A percentile compares a stretch with the other conserved stretches of the same genome.
Evolutionary conservation across 352 stramenopile species (phyloP).

Genomic region (Pythium diclinum): DNA sequence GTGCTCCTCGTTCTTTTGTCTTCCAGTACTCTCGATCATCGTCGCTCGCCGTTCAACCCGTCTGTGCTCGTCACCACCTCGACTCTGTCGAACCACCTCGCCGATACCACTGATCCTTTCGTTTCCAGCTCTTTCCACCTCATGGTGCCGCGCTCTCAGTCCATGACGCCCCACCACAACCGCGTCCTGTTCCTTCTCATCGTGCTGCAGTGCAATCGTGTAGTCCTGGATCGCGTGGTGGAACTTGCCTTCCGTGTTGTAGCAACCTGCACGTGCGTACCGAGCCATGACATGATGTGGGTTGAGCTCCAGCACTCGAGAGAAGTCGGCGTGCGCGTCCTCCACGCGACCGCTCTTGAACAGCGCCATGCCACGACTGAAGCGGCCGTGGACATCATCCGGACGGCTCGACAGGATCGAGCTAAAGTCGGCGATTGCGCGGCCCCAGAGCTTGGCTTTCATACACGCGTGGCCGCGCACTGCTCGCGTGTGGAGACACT

Average conservation of each 20-base stretch:
- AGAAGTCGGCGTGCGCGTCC: constrained; percentile 62
- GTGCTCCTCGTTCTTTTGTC: not conserved
- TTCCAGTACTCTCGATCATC: not conserved
- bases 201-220: constrained; percentile 60
- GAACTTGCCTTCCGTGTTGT: constrained; percentile 68
- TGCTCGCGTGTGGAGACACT: constrained; percentile 56
- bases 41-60: not conserved
- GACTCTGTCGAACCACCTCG: not conserved
- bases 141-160: not conserved
- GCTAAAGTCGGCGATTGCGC: constrained; percentile 54
- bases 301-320: constrained; percentile 56
- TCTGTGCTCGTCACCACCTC: not conserved
- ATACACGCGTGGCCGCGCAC: constrained; percentile 66
- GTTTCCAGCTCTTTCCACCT: not conserved
- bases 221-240: constrained; percentile 75
- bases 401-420: constrained; percentile 42
- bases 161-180: not conserved
- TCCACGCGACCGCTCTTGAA: constrained; percentile 56
- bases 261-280: constrained; percentile 67
- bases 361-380: constrained; percentile 71
- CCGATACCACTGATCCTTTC: not conserved
- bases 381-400: constrained; percentile 60
- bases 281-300: constrained; percentile 77
- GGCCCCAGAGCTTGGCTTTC: constrained; percentile 64
- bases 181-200: constrained; percentile 41